Evolutionary conservation across 495 filamentous ascomycete genomes (phyloP).

Genomic region (Hypomontagnella monticulosa): DNA sequence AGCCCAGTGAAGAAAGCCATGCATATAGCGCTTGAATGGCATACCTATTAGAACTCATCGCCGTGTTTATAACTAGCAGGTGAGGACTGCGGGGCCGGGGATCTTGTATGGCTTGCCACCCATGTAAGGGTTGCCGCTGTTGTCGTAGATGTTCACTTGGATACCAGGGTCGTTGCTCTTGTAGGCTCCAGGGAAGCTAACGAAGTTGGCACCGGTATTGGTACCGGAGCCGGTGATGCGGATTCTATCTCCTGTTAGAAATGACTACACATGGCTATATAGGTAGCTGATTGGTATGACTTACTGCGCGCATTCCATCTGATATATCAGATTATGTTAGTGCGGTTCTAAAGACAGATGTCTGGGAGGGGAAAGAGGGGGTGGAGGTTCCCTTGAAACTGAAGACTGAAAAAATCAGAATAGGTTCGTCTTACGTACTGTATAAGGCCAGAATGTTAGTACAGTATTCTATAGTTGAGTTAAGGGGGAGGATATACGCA

Average conservation of each 20-base stretch:
- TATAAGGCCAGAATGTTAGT: no score
- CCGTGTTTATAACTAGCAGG: slow-evolving; percentile 39
- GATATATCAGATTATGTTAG: slow-evolving; percentile 15
- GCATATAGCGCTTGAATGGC: no score
- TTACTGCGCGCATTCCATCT: slow-evolving; percentile 59
- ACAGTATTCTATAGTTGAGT: no score
- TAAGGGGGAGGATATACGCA: no score
- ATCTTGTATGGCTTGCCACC: slow-evolving; percentile 53
- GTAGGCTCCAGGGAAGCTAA: slow-evolving; percentile 61
- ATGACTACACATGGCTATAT: neutral
- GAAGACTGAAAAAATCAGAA: no score
- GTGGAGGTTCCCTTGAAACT: no score
- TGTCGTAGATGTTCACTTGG: slow-evolving; percentile 55
- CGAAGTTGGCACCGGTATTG: slow-evolving; percentile 50
- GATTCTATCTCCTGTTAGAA: slow-evolving; percentile 44
- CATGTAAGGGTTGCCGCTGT: slow-evolving; percentile 45
- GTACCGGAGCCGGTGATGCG: slow-evolving; percentile 60
- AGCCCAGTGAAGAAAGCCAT: no score
- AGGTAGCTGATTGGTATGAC: neutral
- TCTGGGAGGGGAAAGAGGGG: no score
- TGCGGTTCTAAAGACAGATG: no score
- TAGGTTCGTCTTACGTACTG: no score
- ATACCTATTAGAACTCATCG: neutral
- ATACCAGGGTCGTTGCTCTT: slow-evolving; percentile 56
- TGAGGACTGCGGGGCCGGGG: slow-evolving; percentile 52